Evolutionary conservation across 345 rosid species (phyloP), one percentile per base, ranked within the genome.

Genomic region (Camelina sativa): DNA sequence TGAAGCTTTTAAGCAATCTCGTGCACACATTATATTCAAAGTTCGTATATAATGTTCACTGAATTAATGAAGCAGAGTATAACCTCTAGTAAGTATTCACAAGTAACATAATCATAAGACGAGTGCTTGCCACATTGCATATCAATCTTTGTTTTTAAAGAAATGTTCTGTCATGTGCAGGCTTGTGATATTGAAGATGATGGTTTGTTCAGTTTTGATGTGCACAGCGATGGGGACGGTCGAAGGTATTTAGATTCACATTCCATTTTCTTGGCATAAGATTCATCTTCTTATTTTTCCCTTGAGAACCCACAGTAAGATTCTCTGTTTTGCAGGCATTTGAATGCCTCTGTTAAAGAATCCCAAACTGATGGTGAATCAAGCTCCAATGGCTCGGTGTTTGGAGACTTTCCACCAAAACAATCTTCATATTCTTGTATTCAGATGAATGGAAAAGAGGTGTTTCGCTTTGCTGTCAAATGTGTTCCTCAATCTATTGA

Each of bases 361-460:
- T 76, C 75, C 9, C 79, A 80, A 76, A 71, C 32, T 1, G 84
- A 86, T 66, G 83, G 84, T 59, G 78, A 62, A 8, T 47, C 84
- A 56, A 91, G 80, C 56, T 73, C 93, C 8, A 94, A 90, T 65
- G 97, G 93, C 44, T 87, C 97, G 3, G 81, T 67, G 0, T 41
- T 72, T 35, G 78, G 70, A 16, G 85, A 72, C 69, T 92, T 95
- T 78, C 92, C 98, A 69, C 96, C 90, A 0, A 79, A 37, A 35
- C 85, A 22, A 10, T 51, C 86, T 22, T 86, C 91, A 3, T 86
- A 90, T 82, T 85, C 96, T 9, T 79, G 85, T 77, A 82, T 90
- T 78, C 88, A 89, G 41, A 95, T 90, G 97, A 92, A 92, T 58
- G 99, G 98, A 7, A 84, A 89, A 80, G 97, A 95, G 83, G 99